These are phyloP conservation scores for Moniliella sp. DNA, from an alignment of 1,284 basidiomycete species.

Conservation along the genomic window DNA sequence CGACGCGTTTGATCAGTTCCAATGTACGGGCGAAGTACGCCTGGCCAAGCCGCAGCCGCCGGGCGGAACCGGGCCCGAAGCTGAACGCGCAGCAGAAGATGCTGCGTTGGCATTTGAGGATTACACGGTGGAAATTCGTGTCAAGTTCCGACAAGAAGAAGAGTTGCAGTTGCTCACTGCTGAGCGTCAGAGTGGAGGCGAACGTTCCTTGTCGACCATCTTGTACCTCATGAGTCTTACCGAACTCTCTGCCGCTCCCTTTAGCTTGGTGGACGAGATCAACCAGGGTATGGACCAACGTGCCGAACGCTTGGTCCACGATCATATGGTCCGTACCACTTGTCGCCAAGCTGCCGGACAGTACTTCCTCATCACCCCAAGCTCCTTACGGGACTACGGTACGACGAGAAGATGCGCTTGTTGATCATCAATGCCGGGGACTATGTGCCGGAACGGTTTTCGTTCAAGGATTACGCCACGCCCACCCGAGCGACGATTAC, in stretches of 20 bases:
- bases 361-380: conserved; percentile 98
- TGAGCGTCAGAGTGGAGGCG: conserved; percentile 82
- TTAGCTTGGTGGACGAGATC: conserved; percentile 33
- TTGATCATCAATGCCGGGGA: conserved; percentile 71
- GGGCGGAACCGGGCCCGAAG: too few species aligned
- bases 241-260: conserved; percentile 22
- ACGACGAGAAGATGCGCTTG: conserved; percentile 75
- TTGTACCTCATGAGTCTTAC: conserved; percentile 76
- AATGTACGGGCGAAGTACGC: neutral
- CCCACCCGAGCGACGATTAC: too few species aligned
- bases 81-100: too few species aligned
- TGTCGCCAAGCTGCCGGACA: conserved; percentile 71
- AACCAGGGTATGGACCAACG: conserved; percentile 69
- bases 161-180: conserved; percentile 63
- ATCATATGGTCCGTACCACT: conserved; percentile 66
- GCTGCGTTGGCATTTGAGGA: conserved; percentile 51
- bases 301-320: conserved; percentile 78
- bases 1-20: conserved; percentile 54
- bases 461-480: too few species aligned
- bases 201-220: conserved; percentile 86
- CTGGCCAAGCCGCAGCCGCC: neutral
- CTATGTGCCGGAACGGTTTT: conserved; percentile 16
- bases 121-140: conserved; percentile 88
- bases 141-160: conserved; percentile 82
- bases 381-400: conserved; percentile 60